Base-by-base conservation (phyloP, 106 monocot genomes). In the Dioscorea alata region DNA sequence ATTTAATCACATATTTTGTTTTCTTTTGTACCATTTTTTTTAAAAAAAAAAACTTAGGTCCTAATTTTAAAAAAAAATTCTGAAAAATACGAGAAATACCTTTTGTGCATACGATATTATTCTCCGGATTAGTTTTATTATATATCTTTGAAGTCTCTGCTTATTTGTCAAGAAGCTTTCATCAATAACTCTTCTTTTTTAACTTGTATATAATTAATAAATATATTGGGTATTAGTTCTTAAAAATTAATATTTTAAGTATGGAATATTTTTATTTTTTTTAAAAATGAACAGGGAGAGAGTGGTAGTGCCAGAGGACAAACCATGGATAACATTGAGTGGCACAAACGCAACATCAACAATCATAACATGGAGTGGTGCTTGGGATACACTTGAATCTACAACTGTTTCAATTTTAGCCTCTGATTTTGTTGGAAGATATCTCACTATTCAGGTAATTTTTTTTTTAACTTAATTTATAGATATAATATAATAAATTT, bases 341-440 rank as follows among this genome's bases (percentile, higher is more conserved):
- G 88, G 88, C 22, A 42, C 65, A 3, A 34, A 71, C 4, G 49
- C 56, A 4, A 65, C 33, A 4, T 67, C 75, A 2, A 82, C 84
- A 8, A 69, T 85, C 9, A 82, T 89, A 67, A 74, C 78, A 13
- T 82, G 79, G 79, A 76, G 60, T 49, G 85, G 75, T 52, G 15
- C 22, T 21, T 75, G 81, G 81, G n/a, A 25, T 2, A 63, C 69
- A 2, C 6, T n/a, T 2, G n/a, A 80, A 6, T 65, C 76, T 25
- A 32, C 74, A 8, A 85, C 88, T 0, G 57, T 85, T 17, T 65
- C 74, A 0, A 49, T 89, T 7, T 61, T 66, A 33, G 84, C 85
- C 58, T 74, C 85, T 10, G 79, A 89, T 73, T 85, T 89, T 69
- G 81, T 85, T 4, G 84, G 76, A 12, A 82, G 71, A 71, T 71